Evolutionary conservation across 2,329 filamentous ascomycete genomes (phyloP).

Genomic region (Fusarium sp.): DNA sequence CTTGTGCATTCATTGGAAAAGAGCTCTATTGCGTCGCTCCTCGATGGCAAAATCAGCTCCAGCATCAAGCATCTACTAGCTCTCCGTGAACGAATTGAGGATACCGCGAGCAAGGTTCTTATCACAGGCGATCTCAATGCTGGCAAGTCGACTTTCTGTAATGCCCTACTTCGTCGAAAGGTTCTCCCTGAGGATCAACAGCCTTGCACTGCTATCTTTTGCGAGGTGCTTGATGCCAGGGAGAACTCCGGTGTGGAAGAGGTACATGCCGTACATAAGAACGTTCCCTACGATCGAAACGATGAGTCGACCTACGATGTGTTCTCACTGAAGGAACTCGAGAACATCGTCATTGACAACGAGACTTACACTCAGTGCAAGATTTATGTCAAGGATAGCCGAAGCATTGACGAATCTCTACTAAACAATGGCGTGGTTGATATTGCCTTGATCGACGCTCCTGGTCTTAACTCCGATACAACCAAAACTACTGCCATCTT

Average conservation of each 20-base stretch:
- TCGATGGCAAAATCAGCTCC: slow-evolving; percentile 94
- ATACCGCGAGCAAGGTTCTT: slow-evolving; percentile 95
- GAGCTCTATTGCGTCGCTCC: slow-evolving; percentile 84
- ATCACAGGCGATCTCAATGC: slow-evolving; percentile 97
- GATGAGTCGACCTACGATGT: slow-evolving; percentile 96
- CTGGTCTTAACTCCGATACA: slow-evolving; percentile 94
- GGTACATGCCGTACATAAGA: slow-evolving; percentile 92
- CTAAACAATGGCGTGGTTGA: slow-evolving; percentile 98
- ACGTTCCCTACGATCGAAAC: slow-evolving; percentile 82
- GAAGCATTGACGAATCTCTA: slow-evolving; percentile 90
- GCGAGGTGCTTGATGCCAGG: slow-evolving; percentile 91
- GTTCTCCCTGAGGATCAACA: slow-evolving; percentile 96
- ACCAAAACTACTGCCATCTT: slow-evolving; percentile 98
- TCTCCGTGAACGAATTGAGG: slow-evolving; percentile 92
- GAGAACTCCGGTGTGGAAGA: slow-evolving; percentile 94
- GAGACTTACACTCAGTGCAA: slow-evolving; percentile 94
- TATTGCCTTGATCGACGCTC: slow-evolving; percentile 96
- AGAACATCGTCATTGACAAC: slow-evolving; percentile 91
- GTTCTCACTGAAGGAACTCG: slow-evolving; percentile 80
- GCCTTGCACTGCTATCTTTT: slow-evolving; percentile 98
- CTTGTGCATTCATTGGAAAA: slow-evolving; percentile 96
- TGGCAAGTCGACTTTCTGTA: slow-evolving; percentile 98
- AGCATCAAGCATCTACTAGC: slow-evolving; percentile 91
- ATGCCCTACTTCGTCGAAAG: slow-evolving; percentile 92
- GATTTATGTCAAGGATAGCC: slow-evolving; percentile 91